Evolutionary conservation across 2,329 filamentous ascomycete genomes (phyloP).

Genomic region (Gliomastix tumulicola): DNA sequence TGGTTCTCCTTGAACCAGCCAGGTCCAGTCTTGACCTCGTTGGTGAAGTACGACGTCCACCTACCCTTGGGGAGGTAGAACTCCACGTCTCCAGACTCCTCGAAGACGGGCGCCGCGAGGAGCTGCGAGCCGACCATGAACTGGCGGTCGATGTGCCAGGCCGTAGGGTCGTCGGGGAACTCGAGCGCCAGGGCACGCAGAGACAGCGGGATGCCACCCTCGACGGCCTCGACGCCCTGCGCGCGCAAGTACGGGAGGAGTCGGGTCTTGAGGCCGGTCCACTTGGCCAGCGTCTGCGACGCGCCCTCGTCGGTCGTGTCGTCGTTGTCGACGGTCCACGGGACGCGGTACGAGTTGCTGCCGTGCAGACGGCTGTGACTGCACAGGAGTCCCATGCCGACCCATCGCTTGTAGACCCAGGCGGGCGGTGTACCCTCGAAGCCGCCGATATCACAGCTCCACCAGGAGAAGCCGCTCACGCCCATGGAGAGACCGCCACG

Average conservation of each 20-base stretch:
- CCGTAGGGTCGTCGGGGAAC: constrained; percentile 63
- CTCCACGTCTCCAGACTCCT: constrained; percentile 54
- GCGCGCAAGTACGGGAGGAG: constrained; percentile 46
- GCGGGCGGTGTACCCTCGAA: constrained; percentile 63
- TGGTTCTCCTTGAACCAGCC: constrained; percentile 56
- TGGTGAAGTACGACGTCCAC: constrained; percentile 42
- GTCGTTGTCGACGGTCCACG: constrained; percentile 64
- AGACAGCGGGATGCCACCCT: constrained; percentile 51
- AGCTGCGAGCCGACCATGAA: constrained; percentile 66
- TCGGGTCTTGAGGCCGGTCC: constrained; percentile 41
- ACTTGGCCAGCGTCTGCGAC: constrained; percentile 39
- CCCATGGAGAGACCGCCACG: constrained; percentile 59
- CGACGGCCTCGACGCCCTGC: constrained; percentile 31
- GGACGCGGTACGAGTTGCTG: constrained; percentile 64
- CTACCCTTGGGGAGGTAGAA: constrained; percentile 53
- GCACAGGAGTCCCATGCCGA: constrained; percentile 67
- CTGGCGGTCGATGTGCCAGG: constrained; percentile 62
- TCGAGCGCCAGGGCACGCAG: constrained; percentile 62
- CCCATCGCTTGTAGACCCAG: constrained; percentile 72
- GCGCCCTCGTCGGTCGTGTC: constrained; percentile 47
- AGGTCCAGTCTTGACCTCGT: constrained; percentile 40
- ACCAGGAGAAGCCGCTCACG: constrained; percentile 59
- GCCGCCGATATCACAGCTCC: constrained; percentile 65
- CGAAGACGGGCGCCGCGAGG: constrained; percentile 58
- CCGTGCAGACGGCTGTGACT: constrained; percentile 66